These are phyloP conservation scores for Notholithocarpus densiflorus DNA, from an alignment of 306 rosid genomes.

Conservation along the genomic window DNA sequence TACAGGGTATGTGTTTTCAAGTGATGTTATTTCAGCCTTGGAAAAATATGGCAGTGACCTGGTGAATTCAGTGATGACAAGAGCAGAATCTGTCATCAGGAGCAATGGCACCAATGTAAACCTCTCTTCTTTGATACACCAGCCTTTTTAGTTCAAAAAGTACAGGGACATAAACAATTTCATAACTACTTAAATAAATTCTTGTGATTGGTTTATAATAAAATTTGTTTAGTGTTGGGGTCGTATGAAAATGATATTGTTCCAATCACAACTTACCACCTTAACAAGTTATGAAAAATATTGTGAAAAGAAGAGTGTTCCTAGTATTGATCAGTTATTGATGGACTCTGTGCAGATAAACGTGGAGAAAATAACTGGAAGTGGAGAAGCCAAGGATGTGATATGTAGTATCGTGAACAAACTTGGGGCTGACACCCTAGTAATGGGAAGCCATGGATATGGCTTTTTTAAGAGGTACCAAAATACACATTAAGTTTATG, in stretches of 20 bases:
- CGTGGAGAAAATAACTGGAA: conserved; percentile 52
- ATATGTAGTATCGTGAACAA: conserved; percentile 61
- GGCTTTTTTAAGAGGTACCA: conserved; percentile 74
- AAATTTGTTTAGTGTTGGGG: too few species aligned
- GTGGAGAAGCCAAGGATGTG: conserved; percentile 70
- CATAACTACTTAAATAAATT: too few species aligned
- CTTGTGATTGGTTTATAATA: too few species aligned
- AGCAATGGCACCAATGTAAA: conserved; percentile 36
- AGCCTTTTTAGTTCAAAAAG: not conserved
- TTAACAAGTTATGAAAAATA: too few species aligned
- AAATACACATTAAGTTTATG: not conserved
- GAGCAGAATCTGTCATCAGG: conserved; percentile 59
- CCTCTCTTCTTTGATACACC: not conserved
- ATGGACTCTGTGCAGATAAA: conserved; percentile 42
- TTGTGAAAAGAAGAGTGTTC: not conserved
- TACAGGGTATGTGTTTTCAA: conserved; percentile 58
- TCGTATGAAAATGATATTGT: not conserved
- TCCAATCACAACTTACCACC: not conserved
- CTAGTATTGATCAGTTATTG: not conserved
- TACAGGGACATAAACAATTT: too few species aligned
- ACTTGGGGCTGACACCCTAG: conserved; percentile 63
- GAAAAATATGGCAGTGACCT: conserved; percentile 45
- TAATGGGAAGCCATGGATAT: conserved; percentile 81
- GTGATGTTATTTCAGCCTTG: conserved; percentile 45
- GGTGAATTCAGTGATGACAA: conserved; percentile 67